Base-by-base conservation (phyloP, 2,329 filamentous ascomycete species). In the Xylaria sp. region DNA sequence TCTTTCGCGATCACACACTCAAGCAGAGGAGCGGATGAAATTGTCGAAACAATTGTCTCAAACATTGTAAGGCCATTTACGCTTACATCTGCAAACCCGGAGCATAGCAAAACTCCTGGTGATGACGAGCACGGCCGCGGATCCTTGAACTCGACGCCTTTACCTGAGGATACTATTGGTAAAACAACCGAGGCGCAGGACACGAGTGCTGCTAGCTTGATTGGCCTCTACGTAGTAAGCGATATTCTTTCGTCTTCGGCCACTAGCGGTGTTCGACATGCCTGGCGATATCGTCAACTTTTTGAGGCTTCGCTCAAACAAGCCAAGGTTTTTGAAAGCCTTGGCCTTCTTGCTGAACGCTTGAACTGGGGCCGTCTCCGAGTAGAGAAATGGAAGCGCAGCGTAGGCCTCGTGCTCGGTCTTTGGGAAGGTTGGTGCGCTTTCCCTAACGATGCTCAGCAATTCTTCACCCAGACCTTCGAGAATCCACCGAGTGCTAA, bases 1-100 rank as follows among this genome's bases (percentile, higher is more conserved):
- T 87, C 91, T 2, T 97, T 98, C 79, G 94, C 94, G 13, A 93
- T 98, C 63, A 90, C 90, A 2, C 93, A 98, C 77, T 92, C 94
- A 1, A 92, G 91, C 44, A 86, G 89, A 22, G 96, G 94, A 17
- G 92, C 93, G 13, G 92, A 96, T 70, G 96, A 98, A 80, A 90
- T 97, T 39, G 94, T 97, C n/a, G 88, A 95, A 56, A 88, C 97
- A 80, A 89, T 98, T 42, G 87, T 97, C 0, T 85, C 89, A 0
- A 98, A 99, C 73, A 85, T 98, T 38, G 85, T 91, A 66, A 88
- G 86, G 58, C 96, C 96, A 0, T 88, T 96, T 65, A 86, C 89
- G 5, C 88, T 90, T 71, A 92, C 89, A 0, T 86, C 86, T 6
- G 92, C 91, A 27, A 94, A 93, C 66, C 87, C 89, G 0, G 82